These are phyloP conservation scores for Cordyceps tenuipes DNA, from an alignment of 2,329 filamentous ascomycete genomes.

Conservation along the genomic window DNA sequence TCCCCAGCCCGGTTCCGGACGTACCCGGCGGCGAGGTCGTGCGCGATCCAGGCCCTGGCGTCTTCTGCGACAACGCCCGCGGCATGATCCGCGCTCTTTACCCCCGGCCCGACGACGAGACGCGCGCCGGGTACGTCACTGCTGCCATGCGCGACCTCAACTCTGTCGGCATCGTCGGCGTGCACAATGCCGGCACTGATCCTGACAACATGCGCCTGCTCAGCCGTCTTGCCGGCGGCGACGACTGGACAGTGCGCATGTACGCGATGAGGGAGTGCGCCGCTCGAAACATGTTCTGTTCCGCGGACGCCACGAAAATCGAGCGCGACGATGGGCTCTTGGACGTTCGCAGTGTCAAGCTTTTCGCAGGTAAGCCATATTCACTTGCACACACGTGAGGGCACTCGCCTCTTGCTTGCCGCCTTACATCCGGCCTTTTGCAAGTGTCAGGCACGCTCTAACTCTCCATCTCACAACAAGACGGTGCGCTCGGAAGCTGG, in stretches of 20 bases:
- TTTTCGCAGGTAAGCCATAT: conserved; percentile 51
- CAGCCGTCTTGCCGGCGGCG: conserved; percentile 36
- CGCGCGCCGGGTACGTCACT: conserved; percentile 45
- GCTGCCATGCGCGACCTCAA: conserved; percentile 56
- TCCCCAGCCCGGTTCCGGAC: conserved; percentile 43
- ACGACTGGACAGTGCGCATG: conserved; percentile 53
- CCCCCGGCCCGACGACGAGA: conserved; percentile 45
- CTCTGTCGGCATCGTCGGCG: conserved; percentile 56
- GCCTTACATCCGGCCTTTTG: background rate
- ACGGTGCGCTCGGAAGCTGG: conserved; percentile 64
- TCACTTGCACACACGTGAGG: too few relatives aligned
- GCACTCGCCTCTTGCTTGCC: background rate
- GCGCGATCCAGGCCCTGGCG: conserved; percentile 52
- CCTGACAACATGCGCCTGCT: conserved; percentile 48
- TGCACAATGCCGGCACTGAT: conserved; percentile 59
- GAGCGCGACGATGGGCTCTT: conserved; percentile 40
- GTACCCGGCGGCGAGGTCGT: conserved; percentile 58
- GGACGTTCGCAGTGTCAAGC: conserved; percentile 55
- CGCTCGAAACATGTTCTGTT: conserved; percentile 56
- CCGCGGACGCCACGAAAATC: conserved; percentile 37
- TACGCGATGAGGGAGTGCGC: conserved; percentile 62
- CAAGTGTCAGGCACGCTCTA: background rate
- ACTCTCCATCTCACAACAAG: conserved; percentile 30
- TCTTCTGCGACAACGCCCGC: conserved; percentile 70
- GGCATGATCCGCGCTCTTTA: conserved; percentile 49